Conservation (phyloP, 2,329 filamentous ascomycete species). For the Furcasterigmium sp. region DNA sequence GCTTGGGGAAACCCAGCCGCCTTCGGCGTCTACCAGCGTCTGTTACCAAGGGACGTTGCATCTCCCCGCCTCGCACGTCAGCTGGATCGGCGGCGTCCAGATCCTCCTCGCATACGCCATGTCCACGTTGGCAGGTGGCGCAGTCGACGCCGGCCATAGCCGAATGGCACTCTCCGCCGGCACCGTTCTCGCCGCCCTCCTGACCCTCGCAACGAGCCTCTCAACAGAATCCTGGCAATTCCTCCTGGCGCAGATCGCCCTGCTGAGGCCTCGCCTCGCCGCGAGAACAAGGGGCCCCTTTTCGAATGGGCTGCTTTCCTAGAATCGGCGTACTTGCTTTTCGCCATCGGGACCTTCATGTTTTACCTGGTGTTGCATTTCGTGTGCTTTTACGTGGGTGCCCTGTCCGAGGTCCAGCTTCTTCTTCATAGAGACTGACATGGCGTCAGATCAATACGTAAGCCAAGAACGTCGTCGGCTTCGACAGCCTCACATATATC, state of each 20-base stretch:
- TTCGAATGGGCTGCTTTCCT: constrained; percentile 46
- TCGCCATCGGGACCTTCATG: constrained; percentile 27
- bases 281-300: constrained; percentile 41
- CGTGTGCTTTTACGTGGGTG: constrained; percentile 39
- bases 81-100: constrained; percentile 45
- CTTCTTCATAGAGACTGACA: background rate
- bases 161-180: constrained; percentile 25
- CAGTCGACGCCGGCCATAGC: constrained; percentile 36
- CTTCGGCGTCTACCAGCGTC: constrained; percentile 32
- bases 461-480: constrained; percentile 33
- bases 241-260: constrained; percentile 43
- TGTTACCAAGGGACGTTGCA: constrained; percentile 28
- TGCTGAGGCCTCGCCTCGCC: constrained; percentile 42
- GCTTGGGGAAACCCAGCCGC: constrained; percentile 44
- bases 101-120: constrained; percentile 34
- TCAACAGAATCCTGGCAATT: constrained; percentile 39
- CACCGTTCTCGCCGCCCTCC: constrained; percentile 35
- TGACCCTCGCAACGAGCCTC: constrained; percentile 39
- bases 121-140: constrained; percentile 34
- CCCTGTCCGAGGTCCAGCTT: background rate
- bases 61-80: constrained; percentile 28
- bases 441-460: constrained; percentile 26
- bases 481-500: constrained; percentile 40
- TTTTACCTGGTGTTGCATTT: constrained; percentile 45
- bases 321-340: constrained; percentile 37